These are phyloP conservation scores for Eucalyptus curtisii DNA, from an alignment of 345 rosid species.

Conservation along the genomic window DNA sequence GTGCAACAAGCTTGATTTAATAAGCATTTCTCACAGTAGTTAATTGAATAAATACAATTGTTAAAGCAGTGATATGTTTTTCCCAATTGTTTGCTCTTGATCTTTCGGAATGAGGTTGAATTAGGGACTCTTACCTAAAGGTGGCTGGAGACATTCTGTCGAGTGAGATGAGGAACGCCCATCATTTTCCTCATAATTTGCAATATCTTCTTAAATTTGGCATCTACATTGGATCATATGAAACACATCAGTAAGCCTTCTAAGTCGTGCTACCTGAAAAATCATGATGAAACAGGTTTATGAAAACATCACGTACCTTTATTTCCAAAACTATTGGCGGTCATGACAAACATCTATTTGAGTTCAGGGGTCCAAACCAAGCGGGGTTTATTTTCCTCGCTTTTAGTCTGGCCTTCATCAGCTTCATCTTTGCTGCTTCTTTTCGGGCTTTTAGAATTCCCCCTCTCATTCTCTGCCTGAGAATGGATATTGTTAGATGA, in stretches of 20 bases:
- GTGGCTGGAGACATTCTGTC: background rate
- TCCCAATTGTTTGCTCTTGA: background rate
- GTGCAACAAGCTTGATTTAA: background rate
- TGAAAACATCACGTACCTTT: rapidly evolving
- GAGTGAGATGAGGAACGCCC: background rate
- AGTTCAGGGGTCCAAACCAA: background rate
- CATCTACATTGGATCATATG: background rate
- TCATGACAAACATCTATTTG: background rate
- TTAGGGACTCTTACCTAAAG: background rate
- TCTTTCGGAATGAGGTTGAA: background rate
- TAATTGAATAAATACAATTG: background rate
- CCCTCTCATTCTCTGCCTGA: background rate
- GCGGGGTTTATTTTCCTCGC: background rate
- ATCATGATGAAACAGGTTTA: no score
- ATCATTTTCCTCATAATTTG: background rate
- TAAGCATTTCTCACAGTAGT: background rate
- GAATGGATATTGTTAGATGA: background rate
- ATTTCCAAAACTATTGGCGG: background rate
- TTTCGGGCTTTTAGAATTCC: background rate
- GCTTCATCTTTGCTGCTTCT: background rate
- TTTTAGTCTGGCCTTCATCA: background rate
- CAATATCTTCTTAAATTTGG: background rate
- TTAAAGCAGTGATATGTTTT: background rate
- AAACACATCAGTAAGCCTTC: no score
- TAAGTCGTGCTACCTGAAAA: no score